phyloP scores from a whole-genome alignment of 768 basidiomycete species.

The Auricularia auricula-judae region DNA sequence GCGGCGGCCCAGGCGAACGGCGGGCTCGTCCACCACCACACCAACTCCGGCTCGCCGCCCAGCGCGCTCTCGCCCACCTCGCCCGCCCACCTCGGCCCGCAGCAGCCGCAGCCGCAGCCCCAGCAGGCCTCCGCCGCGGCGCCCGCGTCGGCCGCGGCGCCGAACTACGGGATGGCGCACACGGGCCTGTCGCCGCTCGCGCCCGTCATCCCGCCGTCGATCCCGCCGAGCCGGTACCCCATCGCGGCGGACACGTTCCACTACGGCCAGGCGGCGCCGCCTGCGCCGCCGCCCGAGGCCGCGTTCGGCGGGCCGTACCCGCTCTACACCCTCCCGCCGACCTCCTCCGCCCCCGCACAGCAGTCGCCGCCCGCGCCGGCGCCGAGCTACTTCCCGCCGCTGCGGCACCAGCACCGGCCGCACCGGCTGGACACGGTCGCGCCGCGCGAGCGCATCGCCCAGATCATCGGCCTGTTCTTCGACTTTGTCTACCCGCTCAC shows the following conservation, averaged over 20 bases:
- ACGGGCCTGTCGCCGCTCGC: neutral
- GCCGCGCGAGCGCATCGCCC: slow-evolving; percentile 66
- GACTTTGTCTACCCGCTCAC: slow-evolving; percentile 90
- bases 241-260: slow-evolving; percentile 62
- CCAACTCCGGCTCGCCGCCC: neutral
- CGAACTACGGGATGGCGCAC: neutral
- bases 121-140: too few relatives aligned
- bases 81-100: neutral
- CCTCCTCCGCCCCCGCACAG: slow-evolving; percentile 31
- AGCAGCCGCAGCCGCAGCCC: neutral
- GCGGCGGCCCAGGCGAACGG: slow-evolving; percentile 25
- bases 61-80: neutral
- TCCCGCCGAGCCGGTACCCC: slow-evolving; percentile 60
- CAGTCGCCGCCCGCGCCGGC: slow-evolving; percentile 31
- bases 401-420: slow-evolving; percentile 63
- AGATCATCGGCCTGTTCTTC: slow-evolving; percentile 82
- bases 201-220: slow-evolving; percentile 12
- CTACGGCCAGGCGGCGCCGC: slow-evolving; percentile 22
- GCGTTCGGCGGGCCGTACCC: slow-evolving; percentile 1
- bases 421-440: slow-evolving; percentile 75
- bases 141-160: neutral
- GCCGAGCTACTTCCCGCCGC: slow-evolving; percentile 35
- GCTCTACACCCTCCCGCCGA: slow-evolving; percentile 14
- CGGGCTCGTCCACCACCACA: neutral
- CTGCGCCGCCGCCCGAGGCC: slow-evolving; percentile 22